Conservation (phyloP, 192 early-diverging fungal genomes). For the Oehlia diaphana region DNA sequence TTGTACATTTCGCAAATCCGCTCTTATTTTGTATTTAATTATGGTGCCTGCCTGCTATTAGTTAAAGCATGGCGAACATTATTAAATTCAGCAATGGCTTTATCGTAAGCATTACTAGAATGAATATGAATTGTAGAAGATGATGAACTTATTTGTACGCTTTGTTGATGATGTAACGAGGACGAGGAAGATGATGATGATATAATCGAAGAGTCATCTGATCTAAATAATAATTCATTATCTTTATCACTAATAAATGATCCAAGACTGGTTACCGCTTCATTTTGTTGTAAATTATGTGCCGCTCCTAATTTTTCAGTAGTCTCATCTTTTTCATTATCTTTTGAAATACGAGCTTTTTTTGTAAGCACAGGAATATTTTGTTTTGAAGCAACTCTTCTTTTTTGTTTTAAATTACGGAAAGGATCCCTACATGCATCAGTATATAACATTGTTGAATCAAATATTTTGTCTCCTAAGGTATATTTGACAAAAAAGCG, state of each 20-base stretch:
- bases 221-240: not conserved
- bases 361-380: not conserved
- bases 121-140: no score
- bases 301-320: not conserved
- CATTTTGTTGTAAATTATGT: not conserved
- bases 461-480: conserved; percentile 16
- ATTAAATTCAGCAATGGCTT: no score
- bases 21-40: no score
- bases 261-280: not conserved
- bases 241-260: not conserved
- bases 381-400: not conserved
- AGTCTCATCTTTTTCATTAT: not conserved
- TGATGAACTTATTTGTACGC: no score
- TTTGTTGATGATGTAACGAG: no score
- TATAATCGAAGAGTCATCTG: not conserved
- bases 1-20: no score
- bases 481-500: not conserved
- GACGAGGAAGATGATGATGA: no score
- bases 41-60: no score
- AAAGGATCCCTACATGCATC: conserved; percentile 18
- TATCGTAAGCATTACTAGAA: no score
- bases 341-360: not conserved
- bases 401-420: conserved; percentile 5
- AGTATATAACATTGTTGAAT: not conserved
- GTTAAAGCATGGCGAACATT: no score